These are phyloP conservation scores for Stagonosporopsis cucurbitacearum DNA, from an alignment of 2,329 filamentous ascomycete species.

Conservation along the genomic window DNA sequence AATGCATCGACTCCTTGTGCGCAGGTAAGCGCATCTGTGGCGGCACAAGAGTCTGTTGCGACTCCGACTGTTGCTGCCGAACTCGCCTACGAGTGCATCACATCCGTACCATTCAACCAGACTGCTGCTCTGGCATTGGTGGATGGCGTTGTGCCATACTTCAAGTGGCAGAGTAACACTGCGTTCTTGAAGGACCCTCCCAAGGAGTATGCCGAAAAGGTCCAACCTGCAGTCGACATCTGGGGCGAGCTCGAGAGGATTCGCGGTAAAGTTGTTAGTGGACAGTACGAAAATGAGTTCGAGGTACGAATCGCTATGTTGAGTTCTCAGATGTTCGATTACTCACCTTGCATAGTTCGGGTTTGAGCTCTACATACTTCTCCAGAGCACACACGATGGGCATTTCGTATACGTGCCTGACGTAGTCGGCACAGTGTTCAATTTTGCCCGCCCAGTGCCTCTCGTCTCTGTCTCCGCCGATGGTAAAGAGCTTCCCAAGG, in stretches of 20 bases:
- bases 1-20: slow-evolving; percentile 44
- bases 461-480: slow-evolving; percentile 68
- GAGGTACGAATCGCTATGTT: slow-evolving; percentile 30
- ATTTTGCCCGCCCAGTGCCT: slow-evolving; percentile 56
- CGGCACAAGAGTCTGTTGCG: slow-evolving; percentile 31
- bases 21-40: slow-evolving; percentile 38
- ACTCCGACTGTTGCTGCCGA: slow-evolving; percentile 52
- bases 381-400: slow-evolving; percentile 67
- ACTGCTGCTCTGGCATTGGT: slow-evolving; percentile 50
- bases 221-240: slow-evolving; percentile 54
- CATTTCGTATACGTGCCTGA: slow-evolving; percentile 67
- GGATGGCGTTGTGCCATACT: slow-evolving; percentile 53
- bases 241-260: slow-evolving; percentile 50
- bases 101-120: slow-evolving; percentile 54
- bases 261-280: slow-evolving; percentile 46
- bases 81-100: slow-evolving; percentile 56
- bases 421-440: slow-evolving; percentile 59
- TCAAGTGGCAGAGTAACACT: slow-evolving; percentile 56
- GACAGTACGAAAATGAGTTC: slow-evolving; percentile 51
- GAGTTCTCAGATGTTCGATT: background rate
- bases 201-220: slow-evolving; percentile 54
- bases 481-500: slow-evolving; percentile 57
- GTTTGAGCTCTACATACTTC: slow-evolving; percentile 47
- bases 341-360: slow-evolving; percentile 37
- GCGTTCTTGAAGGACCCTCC: slow-evolving; percentile 55